A percentile compares a stretch with the other conserved stretches of the same genome.
These are phyloP conservation scores for Trichoderma erinaceum DNA, from an alignment of 495 filamentous ascomycete genomes.

Conservation along the genomic window DNA sequence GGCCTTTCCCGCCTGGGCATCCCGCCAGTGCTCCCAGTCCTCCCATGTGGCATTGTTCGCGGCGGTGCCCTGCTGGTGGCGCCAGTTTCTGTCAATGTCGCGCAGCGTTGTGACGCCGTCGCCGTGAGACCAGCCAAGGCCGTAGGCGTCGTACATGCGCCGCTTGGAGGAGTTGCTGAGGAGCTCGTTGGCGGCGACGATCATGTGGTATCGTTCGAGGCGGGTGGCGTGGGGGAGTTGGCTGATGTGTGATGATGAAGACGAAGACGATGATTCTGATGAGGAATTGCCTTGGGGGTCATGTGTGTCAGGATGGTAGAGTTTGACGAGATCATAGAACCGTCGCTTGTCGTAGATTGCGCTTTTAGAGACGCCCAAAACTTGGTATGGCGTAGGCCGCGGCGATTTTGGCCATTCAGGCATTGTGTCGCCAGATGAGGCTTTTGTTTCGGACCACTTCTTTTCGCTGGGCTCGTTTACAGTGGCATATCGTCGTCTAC, in stretches of 20 bases:
- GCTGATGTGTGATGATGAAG: constrained; percentile 30
- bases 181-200: constrained; percentile 81
- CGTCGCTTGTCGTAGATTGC: constrained; percentile 72
- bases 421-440: constrained; percentile 28
- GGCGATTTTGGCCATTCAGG: constrained; percentile 35
- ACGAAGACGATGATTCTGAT: neutral
- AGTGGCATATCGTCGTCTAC: neutral
- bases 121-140: constrained; percentile 66
- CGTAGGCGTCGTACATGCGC: constrained; percentile 72
- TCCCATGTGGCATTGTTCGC: constrained; percentile 92
- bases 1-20: constrained; percentile 36
- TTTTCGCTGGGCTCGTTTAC: neutral
- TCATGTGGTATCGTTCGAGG: constrained; percentile 78
- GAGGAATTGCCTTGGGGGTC: constrained; percentile 28
- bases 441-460: constrained; percentile 11
- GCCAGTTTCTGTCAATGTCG: constrained; percentile 43
- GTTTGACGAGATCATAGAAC: constrained; percentile 86
- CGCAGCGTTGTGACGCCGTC: constrained; percentile 34
- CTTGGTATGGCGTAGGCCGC: constrained; percentile 83
- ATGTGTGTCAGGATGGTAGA: constrained; percentile 86
- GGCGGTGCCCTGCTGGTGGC: constrained; percentile 48
- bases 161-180: constrained; percentile 78
- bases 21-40: constrained; percentile 90
- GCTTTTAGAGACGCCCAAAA: constrained; percentile 58
- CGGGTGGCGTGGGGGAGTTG: constrained; percentile 49